phyloP scores from a whole-genome alignment of 2,329 filamentous ascomycete genomes.

The Mycocentrospora acerina region DNA sequence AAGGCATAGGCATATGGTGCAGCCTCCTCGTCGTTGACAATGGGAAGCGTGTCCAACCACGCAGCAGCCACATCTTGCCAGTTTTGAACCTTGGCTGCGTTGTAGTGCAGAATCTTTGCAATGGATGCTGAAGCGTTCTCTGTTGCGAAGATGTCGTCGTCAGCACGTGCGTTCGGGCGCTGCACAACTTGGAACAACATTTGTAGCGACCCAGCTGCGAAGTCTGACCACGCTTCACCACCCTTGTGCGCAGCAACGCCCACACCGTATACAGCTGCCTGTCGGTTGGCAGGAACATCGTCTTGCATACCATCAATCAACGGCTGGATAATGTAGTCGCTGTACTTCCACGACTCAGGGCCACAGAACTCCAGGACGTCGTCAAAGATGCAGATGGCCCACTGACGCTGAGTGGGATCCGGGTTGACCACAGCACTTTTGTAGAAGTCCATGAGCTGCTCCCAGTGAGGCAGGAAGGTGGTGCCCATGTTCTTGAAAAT shows the following conservation, averaged over 20 bases:
- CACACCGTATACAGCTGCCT: slow-evolving; percentile 94
- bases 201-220: slow-evolving; percentile 76
- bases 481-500: slow-evolving; percentile 96
- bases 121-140: slow-evolving; percentile 97
- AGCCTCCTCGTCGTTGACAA: slow-evolving; percentile 94
- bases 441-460: slow-evolving; percentile 81
- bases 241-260: slow-evolving; percentile 94
- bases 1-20: slow-evolving; percentile 95
- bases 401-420: slow-evolving; percentile 92
- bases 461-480: slow-evolving; percentile 84
- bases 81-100: slow-evolving; percentile 73
- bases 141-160: slow-evolving; percentile 95
- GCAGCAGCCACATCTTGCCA: slow-evolving; percentile 73
- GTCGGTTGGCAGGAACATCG: slow-evolving; percentile 83
- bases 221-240: slow-evolving; percentile 82
- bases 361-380: slow-evolving; percentile 98
- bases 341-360: slow-evolving; percentile 81
- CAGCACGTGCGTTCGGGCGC: slow-evolving; percentile 76
- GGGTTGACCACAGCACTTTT: slow-evolving; percentile 76
- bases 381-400: slow-evolving; percentile 98
- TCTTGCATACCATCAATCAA: slow-evolving; percentile 85
- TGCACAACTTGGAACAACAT: slow-evolving; percentile 83
- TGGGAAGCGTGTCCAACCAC: slow-evolving; percentile 89
- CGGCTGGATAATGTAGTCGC: slow-evolving; percentile 81
- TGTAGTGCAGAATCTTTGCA: slow-evolving; percentile 94